Base-by-base conservation (phyloP, 805 yeast genomes). In the Vanderwaltozyma verrucispora region DNA sequence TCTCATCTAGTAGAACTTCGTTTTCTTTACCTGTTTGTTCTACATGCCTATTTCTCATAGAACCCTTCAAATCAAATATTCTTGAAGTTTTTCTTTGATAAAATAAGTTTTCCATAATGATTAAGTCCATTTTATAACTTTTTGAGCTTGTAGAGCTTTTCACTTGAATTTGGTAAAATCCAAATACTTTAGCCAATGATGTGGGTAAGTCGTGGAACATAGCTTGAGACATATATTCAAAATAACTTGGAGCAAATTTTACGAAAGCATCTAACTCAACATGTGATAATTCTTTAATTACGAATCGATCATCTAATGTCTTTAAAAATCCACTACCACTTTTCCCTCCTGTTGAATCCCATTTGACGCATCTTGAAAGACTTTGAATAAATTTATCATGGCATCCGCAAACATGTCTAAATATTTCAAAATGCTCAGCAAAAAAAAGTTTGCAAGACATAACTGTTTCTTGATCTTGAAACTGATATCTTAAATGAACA, bases 321-420 rank as follows among this genome's bases (percentile, higher is more conserved):
- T 92, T 92, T 59, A 92, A 65, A 56, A 92, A 92, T 2, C 86
- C 85, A 3, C 96, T 86, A 0, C 97, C 96, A 56, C 95, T 84
- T 54, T 92, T 92, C 27, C 99, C 99, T 28, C 99, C 99, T 20
- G 79, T 74, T 0, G 95, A 81, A 51, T 89, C 88, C 97, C 97
- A 94, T 53, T 87, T 84, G 12, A 87, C 76, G 62, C 99, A 92
- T 43, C 98, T 64, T 5, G 96, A 79, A 33, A 94, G 69, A 59
- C 96, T 87, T 55, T 87, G 95, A 29, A 92, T 75, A 47, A 80
- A 92, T 47, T 72, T 72, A 5, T 73, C 80, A 40, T 75, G 75
- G 39, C 78, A 75, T 1, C 85, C 87, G 65, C 96, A 89, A 23
- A 83, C 79, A 40, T 75, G 70, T 39, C 98, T 67, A 49, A 92